Conservation (phyloP, 257 asterid genomes). For the Ilex aquifolium region DNA sequence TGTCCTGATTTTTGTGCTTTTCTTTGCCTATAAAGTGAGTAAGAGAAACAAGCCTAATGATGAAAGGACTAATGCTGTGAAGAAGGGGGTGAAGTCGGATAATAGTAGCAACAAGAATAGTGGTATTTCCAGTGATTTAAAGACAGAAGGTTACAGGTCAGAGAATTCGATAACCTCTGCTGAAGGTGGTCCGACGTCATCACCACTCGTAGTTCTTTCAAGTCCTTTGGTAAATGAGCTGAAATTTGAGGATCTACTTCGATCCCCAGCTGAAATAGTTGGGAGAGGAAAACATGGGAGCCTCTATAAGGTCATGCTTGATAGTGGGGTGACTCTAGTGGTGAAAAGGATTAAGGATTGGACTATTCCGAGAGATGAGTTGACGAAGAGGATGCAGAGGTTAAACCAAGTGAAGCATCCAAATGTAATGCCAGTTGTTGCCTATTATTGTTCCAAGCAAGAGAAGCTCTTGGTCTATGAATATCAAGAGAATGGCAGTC, state of each 20-base stretch:
- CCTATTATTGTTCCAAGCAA: constrained; percentile 63
- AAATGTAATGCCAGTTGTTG: constrained; percentile 50
- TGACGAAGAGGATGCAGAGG: constrained; percentile 49
- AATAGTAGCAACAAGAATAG: constrained; percentile 24
- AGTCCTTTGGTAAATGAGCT: constrained; percentile 32
- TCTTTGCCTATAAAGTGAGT: constrained; percentile 23
- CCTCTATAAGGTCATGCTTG: constrained; percentile 46
- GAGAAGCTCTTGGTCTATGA: constrained; percentile 71
- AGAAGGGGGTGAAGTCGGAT: constrained; percentile 7
- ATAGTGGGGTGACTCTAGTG: constrained; percentile 32
- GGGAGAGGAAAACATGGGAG: constrained; percentile 60
- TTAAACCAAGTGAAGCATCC: constrained; percentile 46
- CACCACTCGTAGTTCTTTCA: constrained; percentile 42
- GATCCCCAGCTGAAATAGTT: constrained; percentile 66
- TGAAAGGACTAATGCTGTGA: constrained; percentile 7
- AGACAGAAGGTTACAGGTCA: constrained; percentile 40
- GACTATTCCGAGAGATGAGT: constrained; percentile 47
- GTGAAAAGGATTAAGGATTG: constrained; percentile 71
- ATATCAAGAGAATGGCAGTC: constrained; percentile 60
- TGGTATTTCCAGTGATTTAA: constrained; percentile 42
- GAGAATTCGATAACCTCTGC: constrained; percentile 63
- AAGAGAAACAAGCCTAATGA: constrained; percentile 12
- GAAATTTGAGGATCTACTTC: constrained; percentile 63
- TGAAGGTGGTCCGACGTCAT: constrained; percentile 38
- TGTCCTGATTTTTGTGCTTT: constrained; percentile 29